Evolutionary conservation across 2,329 filamentous ascomycete genomes (phyloP).

Genomic region (Scopulariopsis brevicaulis): DNA sequence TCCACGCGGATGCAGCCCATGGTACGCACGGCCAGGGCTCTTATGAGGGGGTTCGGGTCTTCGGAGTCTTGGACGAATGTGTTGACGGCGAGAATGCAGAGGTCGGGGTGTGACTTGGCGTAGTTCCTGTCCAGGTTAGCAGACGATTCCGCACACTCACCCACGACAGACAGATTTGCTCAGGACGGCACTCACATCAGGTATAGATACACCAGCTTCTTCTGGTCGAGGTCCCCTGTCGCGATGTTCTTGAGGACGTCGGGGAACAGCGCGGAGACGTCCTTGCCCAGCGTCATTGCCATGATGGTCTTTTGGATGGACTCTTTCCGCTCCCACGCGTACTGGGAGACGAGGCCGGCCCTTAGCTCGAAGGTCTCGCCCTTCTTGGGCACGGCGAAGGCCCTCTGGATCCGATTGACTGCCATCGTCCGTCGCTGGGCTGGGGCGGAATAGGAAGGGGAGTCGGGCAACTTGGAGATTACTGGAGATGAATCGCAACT

Average conservation of each 20-base stretch:
- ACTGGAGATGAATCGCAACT: not conserved
- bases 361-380: conserved; percentile 97
- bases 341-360: conserved; percentile 92
- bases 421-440: conserved; percentile 67
- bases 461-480: not conserved
- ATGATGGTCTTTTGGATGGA: conserved; percentile 99
- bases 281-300: conserved; percentile 98
- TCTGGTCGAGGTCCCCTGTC: conserved; percentile 88
- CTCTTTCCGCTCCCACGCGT: conserved; percentile 98
- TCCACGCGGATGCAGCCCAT: conserved; percentile 98
- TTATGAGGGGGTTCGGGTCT: conserved; percentile 91
- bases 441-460: not conserved
- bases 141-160: not conserved
- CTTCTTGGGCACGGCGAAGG: conserved; percentile 86
- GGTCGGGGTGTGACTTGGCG: conserved; percentile 95
- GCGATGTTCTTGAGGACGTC: conserved; percentile 99
- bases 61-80: conserved; percentile 99
- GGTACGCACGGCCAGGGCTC: conserved; percentile 89
- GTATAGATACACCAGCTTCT: conserved; percentile 98
- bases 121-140: conserved; percentile 63
- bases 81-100: conserved; percentile 97
- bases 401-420: conserved; percentile 90
- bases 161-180: not conserved
- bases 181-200: conserved; percentile 59
- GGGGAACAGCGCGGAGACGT: conserved; percentile 92